Evolutionary conservation across 2,329 filamentous ascomycete species (phyloP).

Genomic region (Neonectria ditissima): DNA sequence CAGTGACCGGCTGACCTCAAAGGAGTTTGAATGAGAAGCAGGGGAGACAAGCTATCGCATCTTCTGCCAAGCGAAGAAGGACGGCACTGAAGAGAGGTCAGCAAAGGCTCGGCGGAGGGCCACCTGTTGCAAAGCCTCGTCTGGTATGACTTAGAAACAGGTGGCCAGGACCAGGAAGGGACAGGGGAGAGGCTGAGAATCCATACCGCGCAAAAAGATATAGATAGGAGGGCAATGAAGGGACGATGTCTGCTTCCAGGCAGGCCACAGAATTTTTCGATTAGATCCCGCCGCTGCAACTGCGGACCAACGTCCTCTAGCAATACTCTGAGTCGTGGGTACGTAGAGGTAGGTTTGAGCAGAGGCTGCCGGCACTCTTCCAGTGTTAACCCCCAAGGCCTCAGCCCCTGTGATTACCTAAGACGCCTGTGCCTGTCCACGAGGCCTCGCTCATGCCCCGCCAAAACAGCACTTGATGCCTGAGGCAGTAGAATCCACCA

Average conservation of each 20-base stretch:
- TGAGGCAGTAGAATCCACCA: slow-evolving; percentile 32
- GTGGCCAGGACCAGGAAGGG: slow-evolving; percentile 20
- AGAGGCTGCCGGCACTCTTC: slow-evolving; percentile 38
- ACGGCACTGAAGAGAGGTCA: slow-evolving; percentile 40
- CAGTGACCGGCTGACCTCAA: slow-evolving; percentile 87
- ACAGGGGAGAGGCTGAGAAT: slow-evolving; percentile 19
- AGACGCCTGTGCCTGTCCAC: slow-evolving; percentile 24
- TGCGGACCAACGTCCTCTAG: slow-evolving; percentile 47
- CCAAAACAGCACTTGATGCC: slow-evolving; percentile 33
- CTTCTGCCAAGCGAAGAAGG: slow-evolving; percentile 42
- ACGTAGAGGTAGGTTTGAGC: slow-evolving; percentile 33
- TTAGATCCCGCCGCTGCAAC: slow-evolving; percentile 46
- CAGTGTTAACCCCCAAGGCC: slow-evolving; percentile 26
- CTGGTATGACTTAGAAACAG: slow-evolving; percentile 36
- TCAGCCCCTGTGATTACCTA: slow-evolving; percentile 47
- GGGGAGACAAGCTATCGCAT: slow-evolving; percentile 50
- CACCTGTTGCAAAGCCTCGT: slow-evolving; percentile 23
- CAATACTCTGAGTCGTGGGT: slow-evolving; percentile 38
- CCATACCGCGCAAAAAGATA: slow-evolving; percentile 47
- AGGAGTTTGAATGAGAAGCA: slow-evolving; percentile 64
- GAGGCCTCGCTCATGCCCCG: slow-evolving; percentile 16
- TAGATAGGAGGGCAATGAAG: slow-evolving; percentile 46
- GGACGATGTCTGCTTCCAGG: slow-evolving; percentile 54
- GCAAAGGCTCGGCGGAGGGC: slow-evolving; percentile 24
- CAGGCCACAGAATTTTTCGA: slow-evolving; percentile 48